Evolutionary conservation across 2,329 filamentous ascomycete genomes (phyloP).

Genomic region (Colletotrichum incanum): DNA sequence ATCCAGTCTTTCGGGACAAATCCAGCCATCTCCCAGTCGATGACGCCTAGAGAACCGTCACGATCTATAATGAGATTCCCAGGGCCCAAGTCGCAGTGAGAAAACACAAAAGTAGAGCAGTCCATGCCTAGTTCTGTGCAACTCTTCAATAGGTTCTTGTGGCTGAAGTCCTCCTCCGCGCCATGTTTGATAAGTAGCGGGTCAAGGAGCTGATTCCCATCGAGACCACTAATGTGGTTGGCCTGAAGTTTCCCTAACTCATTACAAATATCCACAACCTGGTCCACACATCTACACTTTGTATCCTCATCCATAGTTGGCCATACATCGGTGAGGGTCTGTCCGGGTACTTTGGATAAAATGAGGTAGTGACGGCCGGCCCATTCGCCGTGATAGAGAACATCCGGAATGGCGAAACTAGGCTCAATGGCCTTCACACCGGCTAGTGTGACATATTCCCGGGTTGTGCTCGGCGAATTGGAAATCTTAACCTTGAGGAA

Average conservation of each 20-base stretch:
- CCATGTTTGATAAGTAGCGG: constrained; percentile 26
- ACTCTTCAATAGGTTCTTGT: constrained; percentile 24
- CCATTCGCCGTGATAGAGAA: constrained; percentile 45
- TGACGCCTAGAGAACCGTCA: constrained; percentile 47
- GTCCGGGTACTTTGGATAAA: constrained; percentile 46
- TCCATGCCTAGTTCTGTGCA: constrained; percentile 49
- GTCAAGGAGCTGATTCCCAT: constrained; percentile 40
- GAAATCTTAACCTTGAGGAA: constrained; percentile 44
- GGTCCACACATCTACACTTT: constrained; percentile 45
- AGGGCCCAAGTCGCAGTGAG: constrained; percentile 52
- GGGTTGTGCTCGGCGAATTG: constrained; percentile 20
- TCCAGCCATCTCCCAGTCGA: constrained; percentile 52
- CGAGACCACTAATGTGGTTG: constrained; percentile 39
- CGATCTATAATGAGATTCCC: constrained; percentile 49
- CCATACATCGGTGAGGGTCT: constrained; percentile 48
- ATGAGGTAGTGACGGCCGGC: constrained; percentile 49
- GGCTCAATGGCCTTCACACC: constrained; percentile 29
- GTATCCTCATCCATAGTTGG: constrained; percentile 46
- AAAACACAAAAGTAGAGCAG: constrained; percentile 49
- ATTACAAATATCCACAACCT: constrained; percentile 43
- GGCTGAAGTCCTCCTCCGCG: neutral
- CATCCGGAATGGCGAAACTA: constrained; percentile 42
- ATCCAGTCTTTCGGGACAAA: constrained; percentile 52
- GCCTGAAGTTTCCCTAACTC: constrained; percentile 21
- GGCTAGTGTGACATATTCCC: constrained; percentile 44